Evolutionary conservation across 345 rosid genomes (phyloP), one percentile per base, ranked within the genome.

Genomic region (Litchi chinensis): DNA sequence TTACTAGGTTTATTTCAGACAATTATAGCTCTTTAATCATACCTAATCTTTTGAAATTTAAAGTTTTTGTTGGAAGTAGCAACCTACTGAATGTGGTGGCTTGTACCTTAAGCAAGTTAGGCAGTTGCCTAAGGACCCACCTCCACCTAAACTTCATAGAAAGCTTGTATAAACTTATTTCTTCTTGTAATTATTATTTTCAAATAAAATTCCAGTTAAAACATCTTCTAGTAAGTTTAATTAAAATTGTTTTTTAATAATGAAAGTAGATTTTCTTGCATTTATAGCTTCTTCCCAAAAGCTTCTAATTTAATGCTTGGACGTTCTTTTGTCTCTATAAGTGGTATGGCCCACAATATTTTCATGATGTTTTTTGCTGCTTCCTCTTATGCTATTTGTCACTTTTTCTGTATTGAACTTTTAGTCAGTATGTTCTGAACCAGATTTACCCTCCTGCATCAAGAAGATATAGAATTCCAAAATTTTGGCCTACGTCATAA

Each of bases 401-500:
- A 32, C 18, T 32, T 40, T 19, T 8, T 50, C 68, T 70, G 72
- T 52, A 46, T 68, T 28, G 59, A 43, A 52, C 48, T 62, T 70
- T 75, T 84, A 84, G 87, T 85, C 28, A 71, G 75, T 70, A 24
- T 82, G 50, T 81, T 85, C 67, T 88, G 79, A 81, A 75, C 78
- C 97, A 93, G 98, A 80, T 91, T 92, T 84, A 86, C 90, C 77
- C 92, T 93, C 74, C 85, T 91, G 82, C 92, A 89, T 87, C 88
- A 93, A 87, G 91, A 93, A 85, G 84, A 76, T 70, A 87, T 95
- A 81, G 97, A 93, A 87, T 95, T 95, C 89, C 91, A 82, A 85
- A 86, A 67, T 48, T 93, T 87, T 91, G 97, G 93, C 83, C 88
- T 95, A 67, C 97, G 94, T 77, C 80, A 95, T 87, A 95, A 92